A percentile compares a stretch with the other conserved stretches of the same genome.
Conservation (phyloP, 441 rosid species). For the Euphorbia neoarborescens region DNA sequence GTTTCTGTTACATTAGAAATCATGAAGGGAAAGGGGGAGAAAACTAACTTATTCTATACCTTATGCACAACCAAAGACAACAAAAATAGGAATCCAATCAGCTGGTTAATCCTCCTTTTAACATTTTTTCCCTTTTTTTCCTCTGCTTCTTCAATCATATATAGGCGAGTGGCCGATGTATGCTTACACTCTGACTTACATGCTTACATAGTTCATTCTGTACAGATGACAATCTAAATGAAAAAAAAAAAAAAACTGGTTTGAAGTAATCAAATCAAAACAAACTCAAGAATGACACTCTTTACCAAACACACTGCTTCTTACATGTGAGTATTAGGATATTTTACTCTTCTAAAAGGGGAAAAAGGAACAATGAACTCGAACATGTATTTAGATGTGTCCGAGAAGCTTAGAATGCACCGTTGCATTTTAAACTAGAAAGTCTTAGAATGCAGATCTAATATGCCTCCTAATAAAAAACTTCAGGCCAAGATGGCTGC, state of each 20-base stretch:
- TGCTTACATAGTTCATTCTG: slow-evolving; percentile 50
- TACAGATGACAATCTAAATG: slow-evolving; percentile 54
- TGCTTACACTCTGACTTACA: slow-evolving; percentile 60
- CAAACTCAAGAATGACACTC: slow-evolving; percentile 48
- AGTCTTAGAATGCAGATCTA: slow-evolving; percentile 55
- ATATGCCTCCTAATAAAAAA: slow-evolving; percentile 64
- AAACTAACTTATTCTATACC: slow-evolving; percentile 54
- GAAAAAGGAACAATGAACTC: slow-evolving; percentile 35
- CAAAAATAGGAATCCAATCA: slow-evolving; percentile 32
- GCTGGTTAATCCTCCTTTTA: slow-evolving; percentile 44
- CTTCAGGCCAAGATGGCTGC: slow-evolving; percentile 71
- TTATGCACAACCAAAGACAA: slow-evolving; percentile 43
- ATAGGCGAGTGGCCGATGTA: slow-evolving; percentile 60
- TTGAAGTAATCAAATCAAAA: slow-evolving; percentile 36
- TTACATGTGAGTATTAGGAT: slow-evolving; percentile 30
- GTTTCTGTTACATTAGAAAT: slow-evolving; percentile 47
- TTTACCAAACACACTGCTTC: slow-evolving; percentile 32
- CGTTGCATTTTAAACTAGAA: slow-evolving; percentile 52
- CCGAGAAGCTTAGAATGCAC: slow-evolving; percentile 65
- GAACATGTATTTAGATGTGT: slow-evolving; percentile 43
- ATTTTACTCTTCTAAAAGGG: slow-evolving; percentile 24
- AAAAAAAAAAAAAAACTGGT: slow-evolving; percentile 48
- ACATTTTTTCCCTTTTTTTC: slow-evolving; percentile 23
- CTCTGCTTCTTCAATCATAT: slow-evolving; percentile 39
- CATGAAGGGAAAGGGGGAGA: slow-evolving; percentile 19